These are phyloP conservation scores for Phialophora tarda DNA, from an alignment of 2,329 filamentous ascomycete species.

Conservation along the genomic window DNA sequence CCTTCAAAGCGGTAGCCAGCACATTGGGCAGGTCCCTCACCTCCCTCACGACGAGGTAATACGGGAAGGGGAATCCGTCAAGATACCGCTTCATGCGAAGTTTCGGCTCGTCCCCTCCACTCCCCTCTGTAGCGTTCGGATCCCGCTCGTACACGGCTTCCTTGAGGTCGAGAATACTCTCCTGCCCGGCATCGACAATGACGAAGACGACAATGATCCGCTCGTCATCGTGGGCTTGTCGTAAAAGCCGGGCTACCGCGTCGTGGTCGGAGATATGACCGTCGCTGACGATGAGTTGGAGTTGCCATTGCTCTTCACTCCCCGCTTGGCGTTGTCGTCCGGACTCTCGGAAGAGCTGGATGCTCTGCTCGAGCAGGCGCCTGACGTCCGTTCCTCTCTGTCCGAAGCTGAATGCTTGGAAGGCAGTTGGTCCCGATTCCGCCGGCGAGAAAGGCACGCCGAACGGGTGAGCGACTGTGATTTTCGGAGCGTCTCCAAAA, in stretches of 20 bases:
- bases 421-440: constrained; percentile 80
- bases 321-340: constrained; percentile 59
- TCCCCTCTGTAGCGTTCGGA: constrained; percentile 37
- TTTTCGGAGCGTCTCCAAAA: constrained; percentile 74
- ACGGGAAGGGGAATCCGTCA: constrained; percentile 94
- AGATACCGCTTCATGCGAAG: constrained; percentile 89
- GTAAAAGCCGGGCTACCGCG: constrained; percentile 77
- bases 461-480: constrained; percentile 85
- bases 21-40: constrained; percentile 89
- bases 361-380: constrained; percentile 75
- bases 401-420: constrained; percentile 82
- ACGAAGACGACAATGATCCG: constrained; percentile 98
- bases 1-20: constrained; percentile 83
- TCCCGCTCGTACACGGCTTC: constrained; percentile 81
- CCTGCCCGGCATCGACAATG: constrained; percentile 74
- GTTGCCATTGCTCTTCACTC: constrained; percentile 84
- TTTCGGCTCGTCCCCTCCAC: constrained; percentile 62
- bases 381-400: constrained; percentile 87
- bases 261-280: constrained; percentile 92
- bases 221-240: constrained; percentile 82
- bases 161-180: constrained; percentile 80
- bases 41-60: constrained; percentile 93
- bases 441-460: constrained; percentile 74
- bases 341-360: constrained; percentile 80
- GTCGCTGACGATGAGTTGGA: constrained; percentile 91